phyloP scores from a whole-genome alignment of 768 basidiomycete genomes.

The Podaxis rugospora region DNA sequence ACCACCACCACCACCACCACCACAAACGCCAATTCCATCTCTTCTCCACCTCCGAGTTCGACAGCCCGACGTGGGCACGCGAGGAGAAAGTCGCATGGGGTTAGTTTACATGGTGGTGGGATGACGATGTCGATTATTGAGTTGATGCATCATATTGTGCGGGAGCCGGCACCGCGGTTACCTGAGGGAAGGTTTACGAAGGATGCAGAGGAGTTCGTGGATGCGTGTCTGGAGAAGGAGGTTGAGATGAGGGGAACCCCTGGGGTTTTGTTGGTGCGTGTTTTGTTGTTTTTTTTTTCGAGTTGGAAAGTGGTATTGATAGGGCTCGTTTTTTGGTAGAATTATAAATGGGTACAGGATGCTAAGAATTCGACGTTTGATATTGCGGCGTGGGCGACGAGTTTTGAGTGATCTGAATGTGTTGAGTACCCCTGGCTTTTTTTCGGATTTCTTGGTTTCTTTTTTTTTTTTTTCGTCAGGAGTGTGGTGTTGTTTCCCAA shows the following conservation, averaged over 20 bases:
- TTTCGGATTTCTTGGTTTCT: background rate
- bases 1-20: background rate
- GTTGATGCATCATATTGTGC: slow-evolving; percentile 95
- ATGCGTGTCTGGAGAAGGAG: slow-evolving; percentile 88
- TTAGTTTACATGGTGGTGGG: slow-evolving; percentile 83
- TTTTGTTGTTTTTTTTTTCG: background rate
- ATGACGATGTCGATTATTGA: slow-evolving; percentile 99
- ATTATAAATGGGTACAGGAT: slow-evolving; percentile 7
- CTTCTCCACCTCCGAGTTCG: slow-evolving; percentile 13
- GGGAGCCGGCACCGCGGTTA: slow-evolving; percentile 91
- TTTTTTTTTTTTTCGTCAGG: background rate
- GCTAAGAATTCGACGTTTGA: slow-evolving; percentile 7
- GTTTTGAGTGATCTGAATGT: background rate
- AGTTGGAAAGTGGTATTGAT: background rate
- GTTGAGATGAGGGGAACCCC: slow-evolving; percentile 79
- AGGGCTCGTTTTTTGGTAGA: background rate
- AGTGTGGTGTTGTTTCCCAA: background rate
- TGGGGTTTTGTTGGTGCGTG: slow-evolving; percentile 75
- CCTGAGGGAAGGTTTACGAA: slow-evolving; percentile 59
- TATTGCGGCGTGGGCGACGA: background rate
- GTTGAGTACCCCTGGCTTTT: background rate
- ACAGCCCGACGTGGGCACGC: slow-evolving; percentile 22
- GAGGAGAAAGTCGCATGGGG: slow-evolving; percentile 53
- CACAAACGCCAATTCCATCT: slow-evolving; percentile 29
- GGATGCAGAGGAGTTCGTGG: slow-evolving; percentile 82